Percentiles rank a stretch among this genome's conserved stretches.
phyloP scores from a whole-genome alignment of 116 monocot genomes.

The Iris pallida region DNA sequence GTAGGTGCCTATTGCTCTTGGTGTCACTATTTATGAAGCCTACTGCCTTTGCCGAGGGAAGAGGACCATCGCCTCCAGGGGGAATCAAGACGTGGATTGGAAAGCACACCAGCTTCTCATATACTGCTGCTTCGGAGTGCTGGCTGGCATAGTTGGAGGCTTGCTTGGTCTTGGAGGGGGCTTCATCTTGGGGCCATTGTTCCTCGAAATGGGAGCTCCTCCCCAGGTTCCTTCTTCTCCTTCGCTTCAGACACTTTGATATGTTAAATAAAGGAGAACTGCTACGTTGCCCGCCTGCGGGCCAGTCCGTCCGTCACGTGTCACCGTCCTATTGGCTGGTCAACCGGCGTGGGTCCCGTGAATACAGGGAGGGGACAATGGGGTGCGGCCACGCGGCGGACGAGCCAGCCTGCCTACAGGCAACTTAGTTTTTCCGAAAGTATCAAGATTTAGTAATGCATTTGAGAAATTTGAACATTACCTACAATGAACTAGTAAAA shows the following conservation, averaged over 20 bases:
- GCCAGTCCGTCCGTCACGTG: too few relatives aligned
- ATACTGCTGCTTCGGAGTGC: slow-evolving; percentile 46
- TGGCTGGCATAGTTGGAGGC: slow-evolving; percentile 59
- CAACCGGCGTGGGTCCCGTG: too few relatives aligned
- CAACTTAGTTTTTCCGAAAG: too few relatives aligned
- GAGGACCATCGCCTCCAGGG: slow-evolving; percentile 43
- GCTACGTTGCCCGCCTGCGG: too few relatives aligned
- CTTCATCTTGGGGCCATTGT: slow-evolving; percentile 60
- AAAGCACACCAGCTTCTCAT: slow-evolving; percentile 34
- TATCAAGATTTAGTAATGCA: too few relatives aligned
- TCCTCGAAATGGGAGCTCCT: slow-evolving; percentile 53
- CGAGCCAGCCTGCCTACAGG: too few relatives aligned
- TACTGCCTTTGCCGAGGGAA: slow-evolving; percentile 32
- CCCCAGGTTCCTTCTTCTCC: slow-evolving; percentile 39
- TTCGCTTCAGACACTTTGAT: background rate
- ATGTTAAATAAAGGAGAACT: too few relatives aligned
- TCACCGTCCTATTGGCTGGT: too few relatives aligned
- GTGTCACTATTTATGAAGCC: slow-evolving; percentile 46
- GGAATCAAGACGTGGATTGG: slow-evolving; percentile 35
- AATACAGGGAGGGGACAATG: too few relatives aligned
- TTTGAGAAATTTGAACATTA: too few relatives aligned
- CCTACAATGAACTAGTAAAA: too few relatives aligned
- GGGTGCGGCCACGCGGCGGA: too few relatives aligned
- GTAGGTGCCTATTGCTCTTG: slow-evolving; percentile 49
- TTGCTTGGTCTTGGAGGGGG: slow-evolving; percentile 64